Conservation (phyloP, 2,329 filamentous ascomycete genomes). For the Chaetomium sp. region DNA sequence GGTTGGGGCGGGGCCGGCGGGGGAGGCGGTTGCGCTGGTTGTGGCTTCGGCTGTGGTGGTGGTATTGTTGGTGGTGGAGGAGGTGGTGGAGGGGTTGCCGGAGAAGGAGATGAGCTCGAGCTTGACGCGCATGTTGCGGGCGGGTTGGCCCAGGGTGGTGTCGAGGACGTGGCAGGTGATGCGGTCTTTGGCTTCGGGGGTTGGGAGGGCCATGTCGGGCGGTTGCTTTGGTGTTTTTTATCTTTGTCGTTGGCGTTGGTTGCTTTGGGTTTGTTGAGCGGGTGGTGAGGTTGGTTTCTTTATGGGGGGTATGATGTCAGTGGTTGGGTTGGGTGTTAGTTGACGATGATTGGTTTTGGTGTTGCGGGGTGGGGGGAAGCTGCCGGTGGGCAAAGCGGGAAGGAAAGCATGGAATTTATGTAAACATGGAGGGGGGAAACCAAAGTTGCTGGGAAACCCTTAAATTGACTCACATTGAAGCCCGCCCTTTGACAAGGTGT, state of each 20-base stretch:
- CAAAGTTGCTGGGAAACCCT: not conserved
- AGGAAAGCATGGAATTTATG: not conserved
- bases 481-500: not conserved
- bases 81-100: slow-evolving; percentile 27
- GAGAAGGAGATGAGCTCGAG: slow-evolving; percentile 42
- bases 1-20: not conserved
- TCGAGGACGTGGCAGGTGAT: slow-evolving; percentile 88
- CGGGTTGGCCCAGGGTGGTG: slow-evolving; percentile 67
- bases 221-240: not conserved
- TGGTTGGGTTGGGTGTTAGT: not conserved
- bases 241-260: not conserved
- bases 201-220: slow-evolving; percentile 16
- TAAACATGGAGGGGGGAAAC: not conserved
- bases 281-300: not conserved
- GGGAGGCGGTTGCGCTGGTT: not conserved
- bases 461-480: not conserved
- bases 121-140: slow-evolving; percentile 57
- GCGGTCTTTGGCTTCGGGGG: slow-evolving; percentile 48
- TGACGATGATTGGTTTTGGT: slow-evolving; percentile 1
- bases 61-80: slow-evolving; percentile 16
- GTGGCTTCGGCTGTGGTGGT: not conserved
- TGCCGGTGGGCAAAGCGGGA: not conserved
- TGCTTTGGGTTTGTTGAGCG: not conserved
- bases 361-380: not conserved
- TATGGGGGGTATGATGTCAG: not conserved